These are phyloP conservation scores for Phalaenopsis equestris DNA, from an alignment of 106 monocot species.

Conservation along the genomic window DNA sequence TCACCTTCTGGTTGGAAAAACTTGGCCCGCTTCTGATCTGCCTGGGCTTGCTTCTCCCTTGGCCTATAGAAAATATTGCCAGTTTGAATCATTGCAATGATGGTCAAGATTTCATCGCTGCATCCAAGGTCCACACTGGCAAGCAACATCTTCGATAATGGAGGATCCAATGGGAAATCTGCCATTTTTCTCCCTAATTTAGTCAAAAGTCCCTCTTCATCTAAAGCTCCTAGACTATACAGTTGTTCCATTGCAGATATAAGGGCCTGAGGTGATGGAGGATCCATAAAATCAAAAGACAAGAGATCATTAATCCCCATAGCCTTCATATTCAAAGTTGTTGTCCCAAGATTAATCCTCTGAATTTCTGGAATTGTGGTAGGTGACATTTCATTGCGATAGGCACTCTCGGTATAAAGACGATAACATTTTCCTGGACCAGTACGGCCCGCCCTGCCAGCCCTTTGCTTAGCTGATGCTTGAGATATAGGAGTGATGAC, in stretches of 20 bases:
- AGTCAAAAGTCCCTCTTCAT: slow-evolving; percentile 90
- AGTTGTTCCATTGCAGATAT: slow-evolving; percentile 96
- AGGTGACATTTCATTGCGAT: slow-evolving; percentile 96
- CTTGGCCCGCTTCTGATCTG: slow-evolving; percentile 94
- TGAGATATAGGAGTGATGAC: slow-evolving; percentile 95
- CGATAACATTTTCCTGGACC: slow-evolving; percentile 97
- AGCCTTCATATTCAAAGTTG: slow-evolving; percentile 81
- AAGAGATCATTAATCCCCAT: slow-evolving; percentile 96
- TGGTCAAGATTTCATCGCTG: slow-evolving; percentile 89
- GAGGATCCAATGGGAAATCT: slow-evolving; percentile 90
- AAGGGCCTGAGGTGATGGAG: slow-evolving; percentile 91
- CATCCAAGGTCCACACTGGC: slow-evolving; percentile 98
- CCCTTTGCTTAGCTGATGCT: slow-evolving; percentile 96
- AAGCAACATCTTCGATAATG: slow-evolving; percentile 82
- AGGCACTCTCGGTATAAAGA: slow-evolving; percentile 92
- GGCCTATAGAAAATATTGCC: slow-evolving; percentile 91
- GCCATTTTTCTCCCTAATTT: slow-evolving; percentile 98
- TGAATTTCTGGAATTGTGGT: slow-evolving; percentile 91
- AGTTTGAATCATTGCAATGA: slow-evolving; percentile 96
- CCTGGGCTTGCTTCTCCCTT: slow-evolving; percentile 92
- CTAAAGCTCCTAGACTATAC: slow-evolving; percentile 82
- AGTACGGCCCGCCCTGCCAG: slow-evolving; percentile 93
- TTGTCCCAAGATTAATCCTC: slow-evolving; percentile 81
- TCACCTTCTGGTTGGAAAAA: slow-evolving; percentile 99
- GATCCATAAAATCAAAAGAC: slow-evolving; percentile 97